Evolutionary conservation across 148 eudicot species (phyloP).

Genomic region (Drosera capensis): DNA sequence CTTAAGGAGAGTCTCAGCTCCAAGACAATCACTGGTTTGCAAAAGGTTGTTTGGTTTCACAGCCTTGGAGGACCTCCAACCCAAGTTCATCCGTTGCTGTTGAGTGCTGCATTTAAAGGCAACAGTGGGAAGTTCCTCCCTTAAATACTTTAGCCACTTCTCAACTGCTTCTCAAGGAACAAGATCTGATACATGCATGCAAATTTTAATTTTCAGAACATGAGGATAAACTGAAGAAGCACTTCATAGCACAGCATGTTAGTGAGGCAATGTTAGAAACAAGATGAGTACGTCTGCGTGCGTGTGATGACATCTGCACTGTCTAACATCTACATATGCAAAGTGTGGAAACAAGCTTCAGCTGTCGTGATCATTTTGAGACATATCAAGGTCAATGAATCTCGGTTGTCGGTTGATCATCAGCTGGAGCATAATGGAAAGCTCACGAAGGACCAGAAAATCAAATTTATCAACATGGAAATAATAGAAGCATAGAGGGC

Average conservation of each 20-base stretch:
- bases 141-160: slow-evolving; percentile 98
- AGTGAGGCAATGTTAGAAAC: no score
- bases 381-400: no score
- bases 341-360: no score
- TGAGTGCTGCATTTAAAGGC: slow-evolving; percentile 98
- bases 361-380: no score
- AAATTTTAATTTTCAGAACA: not conserved
- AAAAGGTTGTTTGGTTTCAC: slow-evolving; percentile 45
- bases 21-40: slow-evolving; percentile 94
- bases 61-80: slow-evolving; percentile 68
- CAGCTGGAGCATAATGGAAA: no score
- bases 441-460: no score
- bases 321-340: no score
- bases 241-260: not conserved
- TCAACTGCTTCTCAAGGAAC: slow-evolving; percentile 90
- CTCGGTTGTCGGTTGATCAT: no score
- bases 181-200: slow-evolving; percentile 46
- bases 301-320: no score
- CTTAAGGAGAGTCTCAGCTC: slow-evolving; percentile 83
- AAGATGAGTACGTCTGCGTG: no score
- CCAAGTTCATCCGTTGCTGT: slow-evolving; percentile 68
- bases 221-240: not conserved
- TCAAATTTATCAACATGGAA: no score
- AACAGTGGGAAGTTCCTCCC: slow-evolving; percentile 88
- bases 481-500: no score